Evolutionary conservation across 2,329 filamentous ascomycete species (phyloP).

Genomic region (Polytolypa hystricis): DNA sequence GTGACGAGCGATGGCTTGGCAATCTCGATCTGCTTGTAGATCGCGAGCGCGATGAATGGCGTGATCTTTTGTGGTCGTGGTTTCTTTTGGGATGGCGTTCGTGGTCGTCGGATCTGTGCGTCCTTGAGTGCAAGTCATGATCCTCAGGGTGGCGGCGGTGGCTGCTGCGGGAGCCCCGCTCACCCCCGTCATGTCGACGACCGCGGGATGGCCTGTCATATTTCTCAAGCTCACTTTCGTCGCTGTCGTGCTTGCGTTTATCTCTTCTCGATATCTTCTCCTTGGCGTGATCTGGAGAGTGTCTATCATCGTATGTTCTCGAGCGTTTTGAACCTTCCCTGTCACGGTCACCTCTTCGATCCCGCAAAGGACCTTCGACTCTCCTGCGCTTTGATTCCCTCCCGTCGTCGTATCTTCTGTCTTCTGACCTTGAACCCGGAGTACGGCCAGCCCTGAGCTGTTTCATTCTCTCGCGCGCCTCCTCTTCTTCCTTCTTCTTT

Average conservation of each 20-base stretch:
- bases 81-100: constrained; percentile 4
- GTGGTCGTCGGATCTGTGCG: constrained; percentile 12
- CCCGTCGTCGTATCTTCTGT: constrained; percentile 13
- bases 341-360: constrained; percentile 5
- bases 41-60: constrained; percentile 12
- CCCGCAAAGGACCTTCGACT: constrained; percentile 13
- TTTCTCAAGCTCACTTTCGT: too few relatives aligned
- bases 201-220: too few relatives aligned
- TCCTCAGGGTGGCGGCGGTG: constrained; percentile 11
- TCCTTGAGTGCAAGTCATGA: constrained; percentile 16
- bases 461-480: constrained; percentile 60
- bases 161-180: constrained; percentile 4
- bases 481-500: constrained; percentile 70
- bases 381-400: constrained; percentile 15
- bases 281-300: too few relatives aligned
- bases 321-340: constrained; percentile 14
- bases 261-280: constrained; percentile 7
- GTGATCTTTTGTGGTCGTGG: constrained; percentile 6
- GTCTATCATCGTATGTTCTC: constrained; percentile 13
- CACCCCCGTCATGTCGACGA: constrained; percentile 6
- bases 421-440: constrained; percentile 23
- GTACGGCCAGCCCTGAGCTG: constrained; percentile 39
- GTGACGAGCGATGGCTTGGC: too few relatives aligned
- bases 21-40: constrained; percentile 16
- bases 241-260: too few relatives aligned